phyloP scores from a whole-genome alignment of 176 grass and related monocot genomes.

The Sorghum bicolor region DNA sequence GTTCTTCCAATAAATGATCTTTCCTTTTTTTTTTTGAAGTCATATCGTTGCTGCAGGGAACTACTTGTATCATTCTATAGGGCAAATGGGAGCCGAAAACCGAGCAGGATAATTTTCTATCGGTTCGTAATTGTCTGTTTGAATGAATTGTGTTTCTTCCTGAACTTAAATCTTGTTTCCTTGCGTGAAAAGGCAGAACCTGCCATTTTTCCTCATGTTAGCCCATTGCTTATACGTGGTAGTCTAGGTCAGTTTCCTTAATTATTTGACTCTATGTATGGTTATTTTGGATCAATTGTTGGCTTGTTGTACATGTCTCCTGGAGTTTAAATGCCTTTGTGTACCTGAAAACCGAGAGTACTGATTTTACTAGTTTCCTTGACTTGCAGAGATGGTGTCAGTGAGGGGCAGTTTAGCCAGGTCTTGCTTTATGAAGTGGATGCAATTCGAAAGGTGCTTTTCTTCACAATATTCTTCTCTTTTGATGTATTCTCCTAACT shows the following conservation, averaged over 20 bases:
- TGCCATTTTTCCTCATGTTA: not conserved
- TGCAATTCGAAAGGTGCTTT: slow-evolving; percentile 70
- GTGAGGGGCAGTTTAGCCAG: slow-evolving; percentile 77
- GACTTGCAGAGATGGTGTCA: slow-evolving; percentile 77
- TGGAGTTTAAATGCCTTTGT: not conserved
- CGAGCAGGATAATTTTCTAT: slow-evolving; percentile 78
- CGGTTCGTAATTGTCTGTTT: slow-evolving; percentile 33
- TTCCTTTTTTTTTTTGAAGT: not conserved
- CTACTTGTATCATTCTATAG: slow-evolving; percentile 55
- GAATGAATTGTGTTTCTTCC: not conserved
- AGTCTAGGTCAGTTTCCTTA: no score
- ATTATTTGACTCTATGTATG: no score
- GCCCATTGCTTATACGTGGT: not conserved
- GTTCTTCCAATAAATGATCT: not conserved
- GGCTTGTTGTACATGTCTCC: no score
- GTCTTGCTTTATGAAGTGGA: slow-evolving; percentile 78
- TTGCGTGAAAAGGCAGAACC: not conserved
- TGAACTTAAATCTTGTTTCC: not conserved
- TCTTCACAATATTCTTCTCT: not conserved
- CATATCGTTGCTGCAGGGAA: slow-evolving; percentile 47
- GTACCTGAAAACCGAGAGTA: not conserved
- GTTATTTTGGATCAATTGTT: no score
- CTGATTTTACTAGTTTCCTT: not conserved
- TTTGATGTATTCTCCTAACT: not conserved
- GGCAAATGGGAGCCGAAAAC: slow-evolving; percentile 35